These are phyloP conservation scores for Ilyonectria mors-panacis DNA, from an alignment of 2,329 filamentous ascomycete species.

Conservation along the genomic window DNA sequence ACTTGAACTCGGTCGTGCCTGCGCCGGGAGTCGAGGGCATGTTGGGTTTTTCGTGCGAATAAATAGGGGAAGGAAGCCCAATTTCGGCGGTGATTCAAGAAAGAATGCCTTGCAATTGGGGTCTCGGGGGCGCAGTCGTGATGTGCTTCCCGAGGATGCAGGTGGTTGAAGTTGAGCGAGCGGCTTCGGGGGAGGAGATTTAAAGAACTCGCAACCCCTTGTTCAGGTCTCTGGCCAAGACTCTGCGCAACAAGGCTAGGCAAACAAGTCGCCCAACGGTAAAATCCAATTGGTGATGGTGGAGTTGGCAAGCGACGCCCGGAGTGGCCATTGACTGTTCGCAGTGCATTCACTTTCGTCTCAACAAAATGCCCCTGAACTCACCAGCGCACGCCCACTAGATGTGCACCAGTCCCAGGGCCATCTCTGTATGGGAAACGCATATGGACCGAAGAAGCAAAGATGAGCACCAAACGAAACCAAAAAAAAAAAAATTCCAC, in stretches of 20 bases:
- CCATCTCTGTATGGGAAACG: not conserved
- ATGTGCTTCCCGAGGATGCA: not conserved
- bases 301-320: not conserved
- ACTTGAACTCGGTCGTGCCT: slow-evolving; percentile 45
- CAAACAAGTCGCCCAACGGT: not conserved
- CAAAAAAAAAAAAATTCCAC: slow-evolving; percentile 39
- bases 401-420: not conserved
- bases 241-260: not conserved
- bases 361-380: not conserved
- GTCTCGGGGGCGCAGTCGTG: not conserved
- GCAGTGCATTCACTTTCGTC: slow-evolving; percentile 9
- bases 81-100: slow-evolving; percentile 4
- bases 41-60: not conserved
- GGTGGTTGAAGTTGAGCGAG: slow-evolving; percentile 1
- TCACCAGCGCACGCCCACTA: slow-evolving; percentile 4
- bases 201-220: not conserved
- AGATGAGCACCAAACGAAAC: slow-evolving; percentile 1
- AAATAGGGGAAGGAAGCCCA: not conserved
- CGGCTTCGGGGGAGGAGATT: not conserved
- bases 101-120: not conserved
- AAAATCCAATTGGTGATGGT: not conserved
- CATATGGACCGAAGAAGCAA: slow-evolving; percentile 1
- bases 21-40: slow-evolving; percentile 46
- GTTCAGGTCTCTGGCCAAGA: not conserved
- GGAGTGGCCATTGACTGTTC: not conserved